These are phyloP conservation scores for Brassica rapa DNA, from an alignment of 345 rosid genomes.

Conservation along the genomic window DNA sequence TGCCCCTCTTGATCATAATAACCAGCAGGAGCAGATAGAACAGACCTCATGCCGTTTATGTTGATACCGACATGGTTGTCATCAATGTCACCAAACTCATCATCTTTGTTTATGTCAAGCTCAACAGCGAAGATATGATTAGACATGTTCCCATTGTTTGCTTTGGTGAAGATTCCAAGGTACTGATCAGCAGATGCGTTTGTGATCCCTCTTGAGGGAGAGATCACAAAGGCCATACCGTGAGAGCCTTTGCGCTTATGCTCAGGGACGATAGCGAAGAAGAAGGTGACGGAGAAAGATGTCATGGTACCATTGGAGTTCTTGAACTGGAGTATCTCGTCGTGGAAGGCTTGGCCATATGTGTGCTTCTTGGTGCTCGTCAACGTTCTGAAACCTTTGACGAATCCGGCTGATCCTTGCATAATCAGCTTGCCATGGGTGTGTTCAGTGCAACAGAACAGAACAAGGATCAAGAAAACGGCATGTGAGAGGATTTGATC, in stretches of 20 bases:
- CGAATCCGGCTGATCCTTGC: not conserved
- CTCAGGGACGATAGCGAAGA: slow-evolving; percentile 64
- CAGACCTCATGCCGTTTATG: not conserved
- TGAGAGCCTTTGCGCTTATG: slow-evolving; percentile 62
- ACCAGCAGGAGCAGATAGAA: not conserved
- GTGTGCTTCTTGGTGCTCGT: slow-evolving; percentile 51
- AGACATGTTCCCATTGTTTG: slow-evolving; percentile 52
- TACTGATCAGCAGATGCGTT: slow-evolving; percentile 62
- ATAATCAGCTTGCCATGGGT: not conserved
- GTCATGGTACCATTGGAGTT: slow-evolving; percentile 38
- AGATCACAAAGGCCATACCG: slow-evolving; percentile 72
- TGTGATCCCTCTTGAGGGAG: slow-evolving; percentile 49
- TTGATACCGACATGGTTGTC: not conserved
- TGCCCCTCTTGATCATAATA: not conserved
- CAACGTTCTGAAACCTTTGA: slow-evolving; percentile 50
- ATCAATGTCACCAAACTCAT: not conserved
- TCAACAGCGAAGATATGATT: slow-evolving; percentile 9
- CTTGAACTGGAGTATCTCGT: slow-evolving; percentile 51
- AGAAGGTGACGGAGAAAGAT: slow-evolving; percentile 77
- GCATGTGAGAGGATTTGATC: not conserved
- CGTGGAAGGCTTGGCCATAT: slow-evolving; percentile 71
- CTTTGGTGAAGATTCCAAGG: slow-evolving; percentile 59
- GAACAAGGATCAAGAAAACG: not conserved
- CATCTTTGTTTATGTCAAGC: not conserved
- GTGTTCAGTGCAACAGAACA: not conserved